Base-by-base conservation (phyloP, 805 yeast genomes). In the Cyberlindnera samutprakarnensis region DNA sequence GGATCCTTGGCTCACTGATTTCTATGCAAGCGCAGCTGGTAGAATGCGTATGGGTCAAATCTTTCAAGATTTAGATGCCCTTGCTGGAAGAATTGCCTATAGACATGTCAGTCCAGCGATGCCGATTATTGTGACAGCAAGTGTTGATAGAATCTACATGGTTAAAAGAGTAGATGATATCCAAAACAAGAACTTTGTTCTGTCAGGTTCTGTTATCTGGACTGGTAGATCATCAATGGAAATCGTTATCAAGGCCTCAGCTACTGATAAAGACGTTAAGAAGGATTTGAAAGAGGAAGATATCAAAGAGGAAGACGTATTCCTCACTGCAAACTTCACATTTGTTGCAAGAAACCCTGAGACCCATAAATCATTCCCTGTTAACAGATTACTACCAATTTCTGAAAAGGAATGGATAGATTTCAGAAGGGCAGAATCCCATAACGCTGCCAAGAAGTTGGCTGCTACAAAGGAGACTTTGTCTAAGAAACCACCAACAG, bases 151-250 rank as follows among this genome's bases (percentile, higher is more conserved):
- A 42, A 85, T 88, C 43, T 82, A 83, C 53, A 77, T 88, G 75
- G 74, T 86, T 37, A 82, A 81, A 56, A 78, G 86, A 45, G 72
- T 87, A 25, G 95, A 86, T 48, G 85, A 79, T 47, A 74, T 87
- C 39, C 65, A 68, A 35, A 72, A 75, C 41, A 79, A 71, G 58
- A 85, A 86, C 57, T 78, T 90, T 46, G 69, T 86, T 18, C 61
- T 88, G 39, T 87, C 92, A 19, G 97, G 97, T n/a, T 68, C 78
- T 31, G 96, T 87, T 26, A 78, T 94, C 7, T 88, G 94, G 85
- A 88, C 96, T 0, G 97, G 97, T 37, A 67, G 85, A 39, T 83
- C 95, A 1, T 87, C 96, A 1, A 88, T 88, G 96, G 96, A 88
- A 59, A 88, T 88, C 50, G 72, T 87, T 28, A 92, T 88, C 46